Base-by-base conservation (phyloP, 768 basidiomycete genomes). In the Serendipita sp. region DNA sequence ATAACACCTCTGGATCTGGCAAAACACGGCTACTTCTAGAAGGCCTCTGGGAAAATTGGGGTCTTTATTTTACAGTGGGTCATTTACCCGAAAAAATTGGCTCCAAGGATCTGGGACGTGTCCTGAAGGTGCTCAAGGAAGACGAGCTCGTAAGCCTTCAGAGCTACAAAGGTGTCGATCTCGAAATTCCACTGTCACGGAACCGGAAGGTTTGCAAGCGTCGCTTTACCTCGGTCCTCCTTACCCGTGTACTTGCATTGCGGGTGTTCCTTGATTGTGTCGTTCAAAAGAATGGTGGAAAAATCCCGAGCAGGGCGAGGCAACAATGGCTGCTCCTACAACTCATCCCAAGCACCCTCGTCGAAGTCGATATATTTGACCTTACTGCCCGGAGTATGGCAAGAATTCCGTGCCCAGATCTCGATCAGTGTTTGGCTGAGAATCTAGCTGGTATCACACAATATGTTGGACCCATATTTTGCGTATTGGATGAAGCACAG, bases 11-110 rank as follows among this genome's bases (percentile, higher is more conserved):
- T 1, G 53, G 53, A 22, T 58, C 53, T 11, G 53, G 53, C 24
- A 58, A 58, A 33, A 58, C 53, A 28, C 53, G 53, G n/a, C 17
- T 58, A 58, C 26, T 58, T 4, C 31, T 58, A 13, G 53, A 58
- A 9, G 53, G 53, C 17, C 53, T 58, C 28, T 58, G 24, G 53
- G 11, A n/a, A 9, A 24, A 33, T 34, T 58, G 53, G 53, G 53
- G 53, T 4, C 28, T 22, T 20, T 58, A 58, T 31, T n/a, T 58
- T n/a, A 33, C 53, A 13, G 53, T 20, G 4, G 4, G 11, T 9
- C 3, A 22, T 9, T 4, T 4, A 24, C 20, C 20, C 17, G 53
- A 58, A 5, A 24, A 20, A 31, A 34, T 58, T 31, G 53, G 53
- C 9, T 58, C 53, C 11, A 5, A 13, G 31, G 53, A 58, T n/a